A percentile compares a stretch with the other conserved stretches of the same genome.
Evolutionary conservation across 1,284 basidiomycete species (phyloP).

Genomic region (Flammula alnicola): DNA sequence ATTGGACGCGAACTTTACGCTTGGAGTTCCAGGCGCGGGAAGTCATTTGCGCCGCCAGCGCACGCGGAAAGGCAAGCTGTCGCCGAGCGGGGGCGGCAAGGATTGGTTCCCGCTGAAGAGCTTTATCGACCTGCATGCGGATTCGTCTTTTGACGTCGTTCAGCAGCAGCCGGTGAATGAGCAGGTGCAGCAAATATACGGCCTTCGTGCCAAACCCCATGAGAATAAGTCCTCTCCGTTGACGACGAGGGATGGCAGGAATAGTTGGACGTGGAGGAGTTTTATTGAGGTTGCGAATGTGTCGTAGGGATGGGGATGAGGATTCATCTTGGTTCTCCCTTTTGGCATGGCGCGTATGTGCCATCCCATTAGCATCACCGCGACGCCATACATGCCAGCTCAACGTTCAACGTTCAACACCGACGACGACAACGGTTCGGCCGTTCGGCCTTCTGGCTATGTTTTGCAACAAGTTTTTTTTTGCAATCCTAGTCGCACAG

Average conservation of each 20-base stretch:
- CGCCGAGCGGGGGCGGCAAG: slow-evolving; percentile 17
- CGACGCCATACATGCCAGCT: no score
- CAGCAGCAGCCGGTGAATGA: no score
- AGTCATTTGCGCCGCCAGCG: slow-evolving; percentile 12
- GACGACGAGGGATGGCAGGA: background rate
- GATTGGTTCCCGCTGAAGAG: slow-evolving; percentile 52
- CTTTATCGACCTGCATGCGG: slow-evolving; percentile 63
- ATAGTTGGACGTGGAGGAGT: slow-evolving; percentile 57
- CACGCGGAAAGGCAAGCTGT: slow-evolving; percentile 10
- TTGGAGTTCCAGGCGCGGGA: background rate
- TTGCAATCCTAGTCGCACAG: no score
- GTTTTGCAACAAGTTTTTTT: no score
- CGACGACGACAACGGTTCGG: no score
- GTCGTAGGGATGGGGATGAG: slow-evolving; percentile 24
- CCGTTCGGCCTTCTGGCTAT: no score
- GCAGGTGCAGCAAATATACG: no score
- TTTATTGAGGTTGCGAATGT: slow-evolving; percentile 61
- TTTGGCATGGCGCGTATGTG: no score
- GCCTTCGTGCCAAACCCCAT: background rate
- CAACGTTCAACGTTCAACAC: no score
- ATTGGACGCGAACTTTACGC: no score
- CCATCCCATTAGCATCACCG: no score
- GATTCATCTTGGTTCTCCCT: background rate
- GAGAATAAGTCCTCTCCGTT: slow-evolving; percentile 15
- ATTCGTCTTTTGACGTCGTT: slow-evolving; percentile 19